Evolutionary conservation across 2,329 filamentous ascomycete genomes (phyloP), one percentile per base, ranked within the genome.

Genomic region (Epichloe typhina): DNA sequence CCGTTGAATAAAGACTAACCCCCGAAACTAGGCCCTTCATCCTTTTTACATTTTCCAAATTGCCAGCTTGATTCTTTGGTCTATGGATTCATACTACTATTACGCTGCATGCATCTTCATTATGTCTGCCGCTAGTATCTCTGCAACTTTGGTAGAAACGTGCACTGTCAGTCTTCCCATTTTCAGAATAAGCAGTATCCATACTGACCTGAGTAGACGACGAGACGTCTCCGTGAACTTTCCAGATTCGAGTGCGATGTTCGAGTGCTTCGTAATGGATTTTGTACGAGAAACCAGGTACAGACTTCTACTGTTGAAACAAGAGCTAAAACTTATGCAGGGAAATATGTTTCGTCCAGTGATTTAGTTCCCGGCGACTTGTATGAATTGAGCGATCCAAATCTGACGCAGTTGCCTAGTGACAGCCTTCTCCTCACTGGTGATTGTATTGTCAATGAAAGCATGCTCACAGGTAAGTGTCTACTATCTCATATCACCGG

Each of bases 31-130:
- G 79, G 89, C 88, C 19, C 89, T 98, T 61, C 93, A 98, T 63
- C 94, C 93, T 0, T 98, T 98, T 65, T 98, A 98, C 65, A 85
- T 98, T 51, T 98, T 98, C 64, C 93, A 98, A 68, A 84, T 97
- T 60, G 91, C 90, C 46, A 97, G 93, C 72, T 73, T 98, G 57
- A 69, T 95, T 40, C 79, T 98, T 3, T 98, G 93, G 93, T 96
- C 91, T 9, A 64, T 96, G 58, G 93, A 98, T 62, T 77, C 94
- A 60, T 98, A 98, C 66, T 98, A 96, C 65, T 98, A 97, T 70
- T 98, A 98, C 67, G 93, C 93, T 5, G 77, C 83, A 15, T 95
- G 90, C 64, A 98, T 98, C 59, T 95, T 98, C 59, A 63, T 91
- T 54, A 97, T 98, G 67, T 98, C 94, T 0, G 77, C 93, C 43